Evolutionary conservation across 2,329 filamentous ascomycete species (phyloP), one percentile per base, ranked within the genome.

Genomic region (Fusarium albidum): DNA sequence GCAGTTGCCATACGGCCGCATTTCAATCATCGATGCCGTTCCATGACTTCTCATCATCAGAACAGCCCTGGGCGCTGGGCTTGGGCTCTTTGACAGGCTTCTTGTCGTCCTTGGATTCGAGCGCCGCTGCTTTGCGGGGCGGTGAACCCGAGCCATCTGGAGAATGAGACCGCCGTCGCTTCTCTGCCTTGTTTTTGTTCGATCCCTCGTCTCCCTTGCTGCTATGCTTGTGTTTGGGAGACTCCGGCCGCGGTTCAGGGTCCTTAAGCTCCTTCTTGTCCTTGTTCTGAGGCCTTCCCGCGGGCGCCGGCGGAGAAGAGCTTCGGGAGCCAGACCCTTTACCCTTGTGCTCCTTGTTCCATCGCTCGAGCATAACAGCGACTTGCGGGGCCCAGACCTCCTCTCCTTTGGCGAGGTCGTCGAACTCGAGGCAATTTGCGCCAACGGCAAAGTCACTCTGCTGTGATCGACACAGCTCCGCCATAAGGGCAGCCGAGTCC

Each of bases 401-500:
- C 71, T 96, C 91, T 2, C 90, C 92, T 61, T 87, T 83, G 50
- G 81, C 81, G 5, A 97, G 75, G 59, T 96, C 91, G 10, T 84
- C 79, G 69, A 90, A 96, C 64, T 95, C 89, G 15, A 97, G 73
- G 46, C 92, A 89, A 68, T 91, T 93, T 5, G 78, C 75, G 28
- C 83, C 80, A 2, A 96, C 77, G 50, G 83, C 82, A 67, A 96
- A 98, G 56, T 92, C 85, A 14, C 86, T 90, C 74, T 99, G 95
- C 45, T 90, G 85, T 4, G 86, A 89, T 48, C 95, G 88, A 50
- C 89, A 83, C 15, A 99, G 83, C 64, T 90, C 87, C 17, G 90
- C 86, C 94, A 99, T 98, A 61, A 95, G 81, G 28, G 84, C 95
- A 18, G 91, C 86, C 11, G 92, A 96, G 45, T 84, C 86, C 12